phyloP scores from a whole-genome alignment of 139 green algal genomes.

The Micromonas commoda region DNA sequence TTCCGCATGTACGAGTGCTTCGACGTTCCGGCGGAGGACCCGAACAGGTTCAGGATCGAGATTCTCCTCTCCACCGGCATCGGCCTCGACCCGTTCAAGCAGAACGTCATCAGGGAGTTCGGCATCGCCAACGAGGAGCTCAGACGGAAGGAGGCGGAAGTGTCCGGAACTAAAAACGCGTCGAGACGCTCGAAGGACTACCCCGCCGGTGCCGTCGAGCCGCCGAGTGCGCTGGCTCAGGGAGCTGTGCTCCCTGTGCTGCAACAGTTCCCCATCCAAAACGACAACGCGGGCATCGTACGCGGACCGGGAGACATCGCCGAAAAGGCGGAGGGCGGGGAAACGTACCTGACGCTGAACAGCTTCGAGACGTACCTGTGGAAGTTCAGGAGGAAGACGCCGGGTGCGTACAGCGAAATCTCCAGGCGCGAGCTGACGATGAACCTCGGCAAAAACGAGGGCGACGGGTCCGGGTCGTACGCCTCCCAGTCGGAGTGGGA shows the following conservation, averaged over 20 bases:
- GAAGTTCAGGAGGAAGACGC: neutral
- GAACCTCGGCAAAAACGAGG: too few relatives aligned
- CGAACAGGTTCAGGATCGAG: constrained; percentile 18
- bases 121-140: neutral
- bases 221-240: neutral
- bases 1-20: constrained; percentile 94
- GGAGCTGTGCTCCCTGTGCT: neutral
- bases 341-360: constrained; percentile 9
- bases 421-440: too few relatives aligned
- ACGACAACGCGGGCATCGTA: neutral
- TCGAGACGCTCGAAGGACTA: neutral
- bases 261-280: neutral
- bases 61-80: constrained; percentile 11
- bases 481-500: neutral
- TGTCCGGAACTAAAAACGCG: neutral
- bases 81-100: neutral
- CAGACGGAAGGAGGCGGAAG: neutral
- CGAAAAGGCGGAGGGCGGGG: neutral
- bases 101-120: neutral
- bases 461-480: neutral
- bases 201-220: neutral
- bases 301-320: neutral
- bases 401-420: too few relatives aligned
- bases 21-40: constrained; percentile 41
- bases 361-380: constrained; percentile 3